Evolutionary conservation across 169 alveolate species (phyloP).

Genomic region (Plasmodium gonderi): DNA sequence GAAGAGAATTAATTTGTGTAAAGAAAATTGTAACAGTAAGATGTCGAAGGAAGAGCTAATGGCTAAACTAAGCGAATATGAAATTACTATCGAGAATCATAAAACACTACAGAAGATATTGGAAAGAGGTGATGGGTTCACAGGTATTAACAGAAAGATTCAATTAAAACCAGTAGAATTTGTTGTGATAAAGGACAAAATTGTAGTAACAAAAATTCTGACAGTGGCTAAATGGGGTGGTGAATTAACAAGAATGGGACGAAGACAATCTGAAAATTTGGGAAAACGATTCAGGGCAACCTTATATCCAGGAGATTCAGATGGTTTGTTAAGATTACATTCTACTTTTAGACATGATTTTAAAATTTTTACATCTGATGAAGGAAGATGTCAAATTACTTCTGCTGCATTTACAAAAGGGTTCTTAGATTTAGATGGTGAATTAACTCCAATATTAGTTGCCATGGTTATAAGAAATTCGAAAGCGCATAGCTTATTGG

Average conservation of each 20-base stretch:
- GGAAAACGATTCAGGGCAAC: constrained; percentile 92
- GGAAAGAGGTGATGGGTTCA: constrained; percentile 94
- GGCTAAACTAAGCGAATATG: constrained; percentile 51
- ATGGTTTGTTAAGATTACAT: constrained; percentile 96
- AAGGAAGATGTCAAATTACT: constrained; percentile 98
- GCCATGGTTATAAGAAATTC: constrained; percentile 91
- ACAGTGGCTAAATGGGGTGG: constrained; percentile 99
- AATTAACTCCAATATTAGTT: constrained; percentile 96
- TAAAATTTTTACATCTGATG: constrained; percentile 97
- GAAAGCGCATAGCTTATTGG: constrained; percentile 81
- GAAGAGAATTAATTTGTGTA: too few species aligned
- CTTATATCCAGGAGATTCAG: constrained; percentile 94
- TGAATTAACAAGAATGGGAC: constrained; percentile 95
- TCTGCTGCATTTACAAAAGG: constrained; percentile 99
- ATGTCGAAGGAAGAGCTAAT: constrained; percentile 54
- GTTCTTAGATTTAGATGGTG: constrained; percentile 96
- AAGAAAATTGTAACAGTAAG: background rate
- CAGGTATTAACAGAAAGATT: constrained; percentile 96
- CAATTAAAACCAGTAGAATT: constrained; percentile 91
- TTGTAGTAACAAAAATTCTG: constrained; percentile 85
- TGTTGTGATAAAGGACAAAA: constrained; percentile 73
- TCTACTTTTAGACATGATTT: constrained; percentile 98
- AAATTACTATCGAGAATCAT: constrained; percentile 79
- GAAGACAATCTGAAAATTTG: constrained; percentile 93
- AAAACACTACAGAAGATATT: constrained; percentile 88